phyloP scores from a whole-genome alignment of 2,329 filamentous ascomycete species.

The Paraphaeosphaeria sporulosa region DNA sequence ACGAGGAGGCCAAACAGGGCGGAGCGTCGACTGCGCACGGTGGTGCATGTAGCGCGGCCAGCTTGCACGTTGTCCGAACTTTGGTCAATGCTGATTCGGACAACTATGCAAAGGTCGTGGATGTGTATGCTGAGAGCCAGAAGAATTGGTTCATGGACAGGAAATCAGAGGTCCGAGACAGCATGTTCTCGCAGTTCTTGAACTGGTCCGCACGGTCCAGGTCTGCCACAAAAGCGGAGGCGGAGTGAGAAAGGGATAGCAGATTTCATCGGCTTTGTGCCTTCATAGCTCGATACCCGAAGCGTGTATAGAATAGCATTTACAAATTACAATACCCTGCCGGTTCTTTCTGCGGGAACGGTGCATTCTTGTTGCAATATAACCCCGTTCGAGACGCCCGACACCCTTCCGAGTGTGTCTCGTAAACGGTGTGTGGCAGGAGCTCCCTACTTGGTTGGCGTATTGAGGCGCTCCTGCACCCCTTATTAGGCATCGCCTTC shows the following conservation, averaged over 20 bases:
- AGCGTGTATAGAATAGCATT: not conserved
- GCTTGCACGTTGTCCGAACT: conserved; percentile 70
- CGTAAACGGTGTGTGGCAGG: too few species aligned
- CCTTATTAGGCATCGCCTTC: too few species aligned
- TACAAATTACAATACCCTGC: not conserved
- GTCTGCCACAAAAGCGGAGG: conserved; percentile 34
- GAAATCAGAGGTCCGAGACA: conserved; percentile 52
- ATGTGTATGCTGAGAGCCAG: conserved; percentile 54
- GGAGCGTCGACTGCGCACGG: conserved; percentile 74
- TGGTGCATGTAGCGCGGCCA: conserved; percentile 76
- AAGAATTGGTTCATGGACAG: conserved; percentile 53
- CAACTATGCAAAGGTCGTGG: conserved; percentile 48
- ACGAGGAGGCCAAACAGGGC: conserved; percentile 70
- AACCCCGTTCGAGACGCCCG: too few species aligned
- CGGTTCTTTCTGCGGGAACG: not conserved
- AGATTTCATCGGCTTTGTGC: not conserved
- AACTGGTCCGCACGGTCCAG: conserved; percentile 50
- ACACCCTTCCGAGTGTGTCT: too few species aligned
- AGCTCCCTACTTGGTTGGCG: too few species aligned
- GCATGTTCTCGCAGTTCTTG: conserved; percentile 57
- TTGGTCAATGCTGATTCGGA: conserved; percentile 60
- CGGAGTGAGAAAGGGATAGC: not conserved
- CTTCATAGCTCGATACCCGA: not conserved
- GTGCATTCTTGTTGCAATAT: too few species aligned
- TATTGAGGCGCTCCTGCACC: too few species aligned